Percentiles rank a stretch among this genome's conserved stretches.
These are phyloP conservation scores for Tilletiopsis washingtonensis DNA, from an alignment of 1,284 basidiomycete genomes.

Conservation along the genomic window DNA sequence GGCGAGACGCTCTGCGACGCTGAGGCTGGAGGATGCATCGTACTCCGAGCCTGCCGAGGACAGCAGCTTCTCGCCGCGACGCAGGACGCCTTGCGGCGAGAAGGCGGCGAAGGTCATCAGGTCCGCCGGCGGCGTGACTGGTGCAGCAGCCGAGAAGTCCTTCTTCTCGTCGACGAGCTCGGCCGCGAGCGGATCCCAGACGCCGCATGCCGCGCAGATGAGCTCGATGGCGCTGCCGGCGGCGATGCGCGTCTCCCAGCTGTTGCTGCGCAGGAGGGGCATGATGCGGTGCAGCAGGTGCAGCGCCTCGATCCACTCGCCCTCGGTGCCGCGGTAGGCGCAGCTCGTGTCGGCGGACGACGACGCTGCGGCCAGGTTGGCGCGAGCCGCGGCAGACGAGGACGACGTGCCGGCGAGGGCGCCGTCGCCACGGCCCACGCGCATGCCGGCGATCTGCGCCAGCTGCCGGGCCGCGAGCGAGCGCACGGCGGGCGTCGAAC, in stretches of 20 bases:
- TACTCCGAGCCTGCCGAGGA: constrained; percentile 85
- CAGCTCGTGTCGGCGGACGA: constrained; percentile 5
- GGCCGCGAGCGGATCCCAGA: constrained; percentile 55
- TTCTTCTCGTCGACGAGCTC: neutral
- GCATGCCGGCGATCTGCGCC: constrained; percentile 64
- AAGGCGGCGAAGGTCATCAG: constrained; percentile 40
- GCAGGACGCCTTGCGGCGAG: constrained; percentile 65
- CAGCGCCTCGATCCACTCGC: constrained; percentile 57
- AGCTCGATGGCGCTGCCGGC: constrained; percentile 76
- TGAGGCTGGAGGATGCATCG: constrained; percentile 35
- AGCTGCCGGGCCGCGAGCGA: constrained; percentile 86
- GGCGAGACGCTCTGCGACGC: constrained; percentile 60
- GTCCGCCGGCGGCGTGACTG: neutral
- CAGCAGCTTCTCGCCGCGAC: constrained; percentile 66
- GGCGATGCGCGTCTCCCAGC: constrained; percentile 73
- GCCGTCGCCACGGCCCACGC: constrained; percentile 50
- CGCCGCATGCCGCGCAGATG: constrained; percentile 71
- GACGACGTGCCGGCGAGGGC: neutral
- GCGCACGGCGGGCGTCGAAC: constrained; percentile 74
- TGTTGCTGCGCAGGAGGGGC: constrained; percentile 78
- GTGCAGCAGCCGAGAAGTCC: neutral
- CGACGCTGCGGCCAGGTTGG: neutral
- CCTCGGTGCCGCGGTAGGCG: constrained; percentile 54
- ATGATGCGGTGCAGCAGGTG: constrained; percentile 58
- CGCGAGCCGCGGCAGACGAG: neutral